Evolutionary conservation across 805 yeast genomes (phyloP), one percentile per base, ranked within the genome.

Genomic region (Starmerella apicola): DNA sequence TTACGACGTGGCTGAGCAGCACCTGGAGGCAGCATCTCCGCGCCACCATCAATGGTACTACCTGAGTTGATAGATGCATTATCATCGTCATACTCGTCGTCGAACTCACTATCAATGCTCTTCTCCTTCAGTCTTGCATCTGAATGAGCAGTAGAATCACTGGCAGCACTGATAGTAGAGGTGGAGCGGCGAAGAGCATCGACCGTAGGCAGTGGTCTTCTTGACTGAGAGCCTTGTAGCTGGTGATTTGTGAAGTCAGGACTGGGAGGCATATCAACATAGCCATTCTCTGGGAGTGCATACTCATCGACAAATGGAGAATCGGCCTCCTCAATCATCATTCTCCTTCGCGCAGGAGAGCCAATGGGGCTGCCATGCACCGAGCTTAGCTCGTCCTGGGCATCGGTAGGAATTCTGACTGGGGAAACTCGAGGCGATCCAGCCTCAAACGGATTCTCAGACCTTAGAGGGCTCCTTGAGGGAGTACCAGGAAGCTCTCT

Each of bases 1-100:
- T 79, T 78, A 52, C 83, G 73, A 37, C 74, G 69, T 8, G 82
- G 81, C 45, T 61, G 65, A 21, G 48, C 41, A 9, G 43, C 30
- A 15, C 37, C 48, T 10, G 55, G 51, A 4, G 51, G 51, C 3
- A 45, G 46, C 21, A 41, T 41, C 13, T 39, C 41, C 23, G 28
- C 37, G 9, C 27, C 42, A 25, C 32, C 32, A 18, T 26, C 24
- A 9, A 34, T 31, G 12, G 52, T 47, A n/a, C 38, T 21, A 18
- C 29, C 10, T 4, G 39, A 32, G 17, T 17, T 36, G 13, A 39
- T 20, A 8, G 46, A 36, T 17, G 19, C 36, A 23, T 38, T 48
- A 17, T 42, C 49, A 27, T 42, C 39, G 22, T 29, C 41, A 16
- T 28, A 38, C 8, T 26, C 45, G 15, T 36, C 41, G 22, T 25